Evolutionary conservation across 306 rosid genomes (phyloP).

Genomic region (Biancaea sappan): DNA sequence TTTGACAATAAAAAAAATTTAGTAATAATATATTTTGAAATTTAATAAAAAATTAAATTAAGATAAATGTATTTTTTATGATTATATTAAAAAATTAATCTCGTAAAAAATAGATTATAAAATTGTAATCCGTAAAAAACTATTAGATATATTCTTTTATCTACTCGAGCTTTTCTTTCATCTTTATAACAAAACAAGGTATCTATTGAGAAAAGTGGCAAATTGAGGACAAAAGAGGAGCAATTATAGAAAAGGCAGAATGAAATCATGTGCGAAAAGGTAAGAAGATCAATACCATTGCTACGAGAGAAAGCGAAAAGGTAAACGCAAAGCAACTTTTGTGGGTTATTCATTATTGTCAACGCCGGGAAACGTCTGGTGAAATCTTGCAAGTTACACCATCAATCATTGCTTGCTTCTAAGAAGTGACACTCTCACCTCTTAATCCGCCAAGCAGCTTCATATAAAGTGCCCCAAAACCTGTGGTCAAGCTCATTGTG

Average conservation of each 20-base stretch:
- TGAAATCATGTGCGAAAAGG: not conserved
- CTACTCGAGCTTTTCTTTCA: too few species aligned
- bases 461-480: not conserved
- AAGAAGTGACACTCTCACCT: not conserved
- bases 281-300: not conserved
- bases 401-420: not conserved
- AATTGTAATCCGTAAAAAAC: too few species aligned
- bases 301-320: not conserved
- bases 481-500: slow-evolving; percentile 19
- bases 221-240: not conserved
- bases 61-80: too few species aligned
- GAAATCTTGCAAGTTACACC: not conserved
- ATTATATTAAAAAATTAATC: too few species aligned
- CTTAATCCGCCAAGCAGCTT: not conserved
- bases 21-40: too few species aligned
- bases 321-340: not conserved
- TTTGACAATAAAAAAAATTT: too few species aligned
- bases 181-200: too few species aligned
- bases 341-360: not conserved
- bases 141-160: too few species aligned
- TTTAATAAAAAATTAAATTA: too few species aligned
- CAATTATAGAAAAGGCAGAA: not conserved
- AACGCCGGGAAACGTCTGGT: not conserved
- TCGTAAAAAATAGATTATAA: too few species aligned
- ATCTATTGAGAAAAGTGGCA: too few species aligned